Base-by-base conservation (phyloP, 2,329 filamentous ascomycete genomes). In the Huntiella moniliformis region DNA sequence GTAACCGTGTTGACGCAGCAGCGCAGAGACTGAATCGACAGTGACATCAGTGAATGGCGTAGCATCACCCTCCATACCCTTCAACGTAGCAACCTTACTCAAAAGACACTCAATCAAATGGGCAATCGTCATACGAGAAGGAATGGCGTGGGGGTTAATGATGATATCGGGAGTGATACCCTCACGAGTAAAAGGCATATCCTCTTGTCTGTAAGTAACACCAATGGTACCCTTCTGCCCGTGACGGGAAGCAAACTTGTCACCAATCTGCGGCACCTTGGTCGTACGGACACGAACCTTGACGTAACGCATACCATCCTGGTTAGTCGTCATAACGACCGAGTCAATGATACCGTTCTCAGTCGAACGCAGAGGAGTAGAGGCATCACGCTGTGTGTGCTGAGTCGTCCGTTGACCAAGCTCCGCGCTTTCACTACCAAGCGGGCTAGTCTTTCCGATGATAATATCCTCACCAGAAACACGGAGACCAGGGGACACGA, bases 61-160 rank as follows among this genome's bases (percentile, higher is more conserved):
- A 1, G 91, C 91, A 57, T 98, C 92, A 56, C 91, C 92, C 66
- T 98, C 91, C 63, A 86, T 83, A 38, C 91, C 92, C 62, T 87
- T 83, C 16, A 98, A 71, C 2, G 91, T 83, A 1, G 86, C 85
- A 33, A 98, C 91, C 62, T 98, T 98, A 61, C 85, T 93, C 47
- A 98, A 74, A 54, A 96, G 73, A 72, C 91, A 98, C 69, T 98
- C 91, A 60, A 98, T 93, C 74, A 98, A 87, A 71, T 98, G 91
- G 56, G 91, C 91, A 77, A 98, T 98, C 2, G 92, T 98, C 91
- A 98, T 98, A 75, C 91, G 91, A 46, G 91, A 98, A 0, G 91
- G 91, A 73, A 98, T 98, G 59, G 91, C 92, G 71, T 98, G 91
- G 1, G 91, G 91, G 63, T 98, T 98, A 70, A 98, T 96, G 63